Conservation (phyloP, 495 filamentous ascomycete species). For the Penicillium waksmanii region DNA sequence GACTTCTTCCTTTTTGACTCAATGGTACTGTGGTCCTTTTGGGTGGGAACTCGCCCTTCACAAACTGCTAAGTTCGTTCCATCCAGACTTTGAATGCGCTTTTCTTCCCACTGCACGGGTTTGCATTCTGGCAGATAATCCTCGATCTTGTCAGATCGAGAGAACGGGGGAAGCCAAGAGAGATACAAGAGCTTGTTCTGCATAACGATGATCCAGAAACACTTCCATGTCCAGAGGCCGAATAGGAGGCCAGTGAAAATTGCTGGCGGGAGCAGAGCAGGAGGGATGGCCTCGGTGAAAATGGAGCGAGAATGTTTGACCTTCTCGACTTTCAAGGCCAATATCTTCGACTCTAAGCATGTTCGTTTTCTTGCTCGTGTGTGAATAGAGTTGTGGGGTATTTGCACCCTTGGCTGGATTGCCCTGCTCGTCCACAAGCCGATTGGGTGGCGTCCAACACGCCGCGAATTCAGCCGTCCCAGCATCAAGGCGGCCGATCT, state of each 20-base stretch:
- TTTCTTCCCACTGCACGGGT: slow-evolving; percentile 66
- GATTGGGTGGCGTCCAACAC: neutral
- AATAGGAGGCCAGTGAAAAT: slow-evolving; percentile 70
- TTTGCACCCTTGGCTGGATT: neutral
- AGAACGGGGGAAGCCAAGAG: slow-evolving; percentile 67
- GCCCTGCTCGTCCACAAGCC: neutral
- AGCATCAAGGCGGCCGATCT: neutral
- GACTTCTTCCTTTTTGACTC: slow-evolving; percentile 17
- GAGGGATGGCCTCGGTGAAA: slow-evolving; percentile 44
- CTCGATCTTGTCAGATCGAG: slow-evolving; percentile 55
- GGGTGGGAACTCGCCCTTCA: slow-evolving; percentile 42
- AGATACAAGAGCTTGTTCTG: slow-evolving; percentile 89
- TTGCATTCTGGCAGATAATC: slow-evolving; percentile 61
- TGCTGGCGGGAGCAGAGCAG: slow-evolving; percentile 62
- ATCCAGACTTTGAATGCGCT: slow-evolving; percentile 57
- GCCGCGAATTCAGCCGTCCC: neutral
- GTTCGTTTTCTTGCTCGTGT: neutral
- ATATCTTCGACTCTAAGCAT: neutral
- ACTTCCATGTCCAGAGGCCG: slow-evolving; percentile 77
- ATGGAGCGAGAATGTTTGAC: slow-evolving; percentile 15
- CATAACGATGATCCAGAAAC: slow-evolving; percentile 76
- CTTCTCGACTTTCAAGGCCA: neutral
- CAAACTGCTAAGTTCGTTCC: slow-evolving; percentile 63
- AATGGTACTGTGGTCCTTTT: neutral
- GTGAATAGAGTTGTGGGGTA: neutral